Percentiles rank a stretch among this genome's conserved stretches.
phyloP scores from a whole-genome alignment of 1,284 basidiomycete genomes.

The Irpex sp. region DNA sequence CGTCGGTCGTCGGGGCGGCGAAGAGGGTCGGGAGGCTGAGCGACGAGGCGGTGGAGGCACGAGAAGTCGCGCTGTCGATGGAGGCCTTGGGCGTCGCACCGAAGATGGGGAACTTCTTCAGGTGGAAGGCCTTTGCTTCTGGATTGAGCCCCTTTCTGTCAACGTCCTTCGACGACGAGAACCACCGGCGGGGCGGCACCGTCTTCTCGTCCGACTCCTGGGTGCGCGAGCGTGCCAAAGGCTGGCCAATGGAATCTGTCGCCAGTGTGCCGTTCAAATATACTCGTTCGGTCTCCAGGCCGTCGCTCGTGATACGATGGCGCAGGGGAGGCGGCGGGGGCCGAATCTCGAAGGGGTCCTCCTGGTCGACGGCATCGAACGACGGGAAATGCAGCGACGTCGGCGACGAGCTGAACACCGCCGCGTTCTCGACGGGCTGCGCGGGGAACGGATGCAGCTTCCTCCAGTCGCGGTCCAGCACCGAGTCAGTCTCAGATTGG shows the following conservation, averaged over 20 bases:
- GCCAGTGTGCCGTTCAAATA: constrained; percentile 29
- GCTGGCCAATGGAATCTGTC: constrained; percentile 39
- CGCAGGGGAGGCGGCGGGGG: constrained; percentile 24
- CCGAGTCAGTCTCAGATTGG: constrained; percentile 52
- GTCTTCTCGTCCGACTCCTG: constrained; percentile 19
- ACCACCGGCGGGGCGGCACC: constrained; percentile 44
- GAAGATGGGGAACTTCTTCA: constrained; percentile 28
- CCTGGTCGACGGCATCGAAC: constrained; percentile 27
- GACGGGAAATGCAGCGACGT: constrained; percentile 27
- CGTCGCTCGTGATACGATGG: constrained; percentile 26
- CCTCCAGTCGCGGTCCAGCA: constrained; percentile 50
- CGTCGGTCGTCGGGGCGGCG: constrained; percentile 37
- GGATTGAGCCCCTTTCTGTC: constrained; percentile 75
- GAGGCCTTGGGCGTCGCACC: constrained; percentile 5
- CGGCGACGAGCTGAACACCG: constrained; percentile 32
- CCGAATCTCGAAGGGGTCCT: constrained; percentile 44
- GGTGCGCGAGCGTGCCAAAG: constrained; percentile 12
- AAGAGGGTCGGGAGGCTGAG: constrained; percentile 34
- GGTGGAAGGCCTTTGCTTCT: constrained; percentile 78
- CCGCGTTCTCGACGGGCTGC: constrained; percentile 25
- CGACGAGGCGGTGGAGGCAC: constrained; percentile 11
- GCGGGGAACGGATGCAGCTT: constrained; percentile 21
- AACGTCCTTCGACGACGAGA: constrained; percentile 34
- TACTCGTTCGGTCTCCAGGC: constrained; percentile 32
- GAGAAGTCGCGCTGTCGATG: constrained; percentile 10